Percentiles rank a stretch among this genome's conserved stretches.
These are phyloP conservation scores for Aspergillus bridgeri DNA, from an alignment of 495 filamentous ascomycete species.

Conservation along the genomic window DNA sequence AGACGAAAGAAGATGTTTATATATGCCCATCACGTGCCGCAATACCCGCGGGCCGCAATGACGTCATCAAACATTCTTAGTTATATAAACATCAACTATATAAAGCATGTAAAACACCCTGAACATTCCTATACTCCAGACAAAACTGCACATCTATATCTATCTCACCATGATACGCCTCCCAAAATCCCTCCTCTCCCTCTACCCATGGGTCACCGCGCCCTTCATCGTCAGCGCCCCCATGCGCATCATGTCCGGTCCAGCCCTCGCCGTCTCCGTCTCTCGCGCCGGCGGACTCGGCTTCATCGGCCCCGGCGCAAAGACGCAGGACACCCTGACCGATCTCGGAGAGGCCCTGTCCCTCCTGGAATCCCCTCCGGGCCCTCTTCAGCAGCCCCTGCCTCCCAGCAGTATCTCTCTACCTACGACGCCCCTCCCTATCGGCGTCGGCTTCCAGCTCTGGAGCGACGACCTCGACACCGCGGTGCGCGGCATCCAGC, in stretches of 20 bases:
- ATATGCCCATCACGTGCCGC: no score
- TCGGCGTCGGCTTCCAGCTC: slow-evolving; percentile 62
- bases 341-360: slow-evolving; percentile 35
- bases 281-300: slow-evolving; percentile 66
- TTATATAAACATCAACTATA: no score
- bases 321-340: slow-evolving; percentile 28
- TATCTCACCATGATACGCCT: neutral
- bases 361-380: slow-evolving; percentile 16
- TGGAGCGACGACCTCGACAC: slow-evolving; percentile 50
- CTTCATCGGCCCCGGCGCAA: slow-evolving; percentile 39
- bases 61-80: no score
- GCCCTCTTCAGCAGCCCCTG: no score
- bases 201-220: slow-evolving; percentile 60
- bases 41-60: no score
- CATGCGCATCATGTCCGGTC: slow-evolving; percentile 67
- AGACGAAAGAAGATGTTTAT: no score
- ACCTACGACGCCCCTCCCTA: slow-evolving; percentile 38
- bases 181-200: slow-evolving; percentile 18
- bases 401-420: slow-evolving; percentile 13
- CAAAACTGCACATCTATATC: neutral
- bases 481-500: slow-evolving; percentile 40
- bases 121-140: neutral
- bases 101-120: no score
- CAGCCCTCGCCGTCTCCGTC: slow-evolving; percentile 54
- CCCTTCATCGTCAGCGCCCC: slow-evolving; percentile 68